Evolutionary conservation across 2,329 filamentous ascomycete species (phyloP), one percentile per base, ranked within the genome.

Genomic region (Arthrobotrys megalospora): DNA sequence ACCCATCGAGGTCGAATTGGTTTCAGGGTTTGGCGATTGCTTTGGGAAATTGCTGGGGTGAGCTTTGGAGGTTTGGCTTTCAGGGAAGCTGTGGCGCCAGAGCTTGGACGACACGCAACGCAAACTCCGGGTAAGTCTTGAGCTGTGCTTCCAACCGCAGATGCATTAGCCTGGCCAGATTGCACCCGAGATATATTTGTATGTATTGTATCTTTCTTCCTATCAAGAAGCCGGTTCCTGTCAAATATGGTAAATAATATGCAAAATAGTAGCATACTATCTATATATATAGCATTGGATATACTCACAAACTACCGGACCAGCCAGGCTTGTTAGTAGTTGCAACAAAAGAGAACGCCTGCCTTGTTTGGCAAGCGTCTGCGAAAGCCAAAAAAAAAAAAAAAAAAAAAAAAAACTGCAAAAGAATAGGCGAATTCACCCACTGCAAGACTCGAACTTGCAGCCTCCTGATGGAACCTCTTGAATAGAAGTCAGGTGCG

Each of bases 1-100:
- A 78, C 75, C 75, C 75, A 78, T 78, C 67, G 75, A 78, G 67
- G 75, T 72, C 67, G 75, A 55, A 50, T 52, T 67, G 28, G 34
- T 70, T 48, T 50, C 60, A 47, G 68, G 53, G 28, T 53, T 72
- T 65, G 63, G 64, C 34, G 65, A 43, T 45, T 48, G 55, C 58
- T 65, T 65, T 19, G 45, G 62, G 60, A 73, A 45, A 36, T 64
- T 58, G 34, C 34, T 53, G 64, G 64, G 65, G 67, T 67, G 73
- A 77, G 73, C 69, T 73, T 60, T 66, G 50, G 41, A 14, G 47
- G 34, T 52, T 73, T 45, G 50, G 69, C 50, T 60, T 60, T 24
- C 55, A 32, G 43, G 64, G 38, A 36, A 69, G 64, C 72, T 65
- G 63, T 62, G 67, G 65, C 65, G 53, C 52, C 64, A 10, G 47